These are phyloP conservation scores for Pseudodiploospora longispora DNA, from an alignment of 2,329 filamentous ascomycete genomes.

Conservation along the genomic window DNA sequence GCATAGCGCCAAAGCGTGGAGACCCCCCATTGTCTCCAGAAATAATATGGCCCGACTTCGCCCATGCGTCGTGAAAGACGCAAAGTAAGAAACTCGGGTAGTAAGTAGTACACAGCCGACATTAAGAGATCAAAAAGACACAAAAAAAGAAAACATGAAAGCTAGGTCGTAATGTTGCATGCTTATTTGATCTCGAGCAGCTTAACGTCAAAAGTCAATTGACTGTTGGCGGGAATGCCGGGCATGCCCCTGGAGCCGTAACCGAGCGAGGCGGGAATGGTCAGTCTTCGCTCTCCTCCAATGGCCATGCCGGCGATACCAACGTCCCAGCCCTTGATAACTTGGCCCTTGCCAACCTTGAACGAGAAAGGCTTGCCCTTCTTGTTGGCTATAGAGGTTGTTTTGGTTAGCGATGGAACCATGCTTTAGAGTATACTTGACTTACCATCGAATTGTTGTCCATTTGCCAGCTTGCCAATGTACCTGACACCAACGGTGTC, in stretches of 20 bases:
- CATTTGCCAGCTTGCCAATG: conserved; percentile 92
- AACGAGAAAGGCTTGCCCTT: conserved; percentile 96
- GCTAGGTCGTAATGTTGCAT: neutral
- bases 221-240: conserved; percentile 86
- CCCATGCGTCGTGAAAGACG: no score
- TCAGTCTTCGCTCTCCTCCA: conserved; percentile 88
- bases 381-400: conserved; percentile 68
- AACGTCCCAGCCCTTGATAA: conserved; percentile 98
- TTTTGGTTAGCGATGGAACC: conserved; percentile 13
- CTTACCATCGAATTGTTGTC: conserved; percentile 91
- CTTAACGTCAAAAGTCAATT: conserved; percentile 87
- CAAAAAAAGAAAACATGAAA: neutral
- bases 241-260: conserved; percentile 80
- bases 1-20: conserved; percentile 22
- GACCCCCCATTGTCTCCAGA: neutral
- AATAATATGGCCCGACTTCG: no score
- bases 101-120: conserved; percentile 1
- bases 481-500: conserved; percentile 91
- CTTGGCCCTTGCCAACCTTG: conserved; percentile 88
- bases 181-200: conserved; percentile 72
- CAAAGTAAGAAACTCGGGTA: neutral
- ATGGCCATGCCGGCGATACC: conserved; percentile 87
- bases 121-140: neutral
- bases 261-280: conserved; percentile 76
- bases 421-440: conserved; percentile 14